A percentile compares a stretch with the other conserved stretches of the same genome.
Evolutionary conservation across 2,329 filamentous ascomycete species (phyloP).

Genomic region (Colletotrichum simmondsii): DNA sequence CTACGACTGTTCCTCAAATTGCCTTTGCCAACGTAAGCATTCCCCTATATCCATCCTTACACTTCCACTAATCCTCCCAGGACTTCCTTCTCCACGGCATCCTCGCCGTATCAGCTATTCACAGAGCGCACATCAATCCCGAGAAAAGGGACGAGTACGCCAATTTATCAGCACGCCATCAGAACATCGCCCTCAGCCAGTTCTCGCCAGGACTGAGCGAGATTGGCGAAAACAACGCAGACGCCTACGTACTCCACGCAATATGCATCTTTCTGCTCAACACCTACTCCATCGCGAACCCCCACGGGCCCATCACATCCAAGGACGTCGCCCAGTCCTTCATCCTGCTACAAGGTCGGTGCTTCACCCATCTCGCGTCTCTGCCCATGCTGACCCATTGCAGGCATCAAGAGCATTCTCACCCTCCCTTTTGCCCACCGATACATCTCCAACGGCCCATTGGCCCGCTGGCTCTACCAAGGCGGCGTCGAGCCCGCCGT

Average conservation of each 20-base stretch:
- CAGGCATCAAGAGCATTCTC: conserved; percentile 35
- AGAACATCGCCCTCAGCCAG: conserved; percentile 32
- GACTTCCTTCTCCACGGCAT: conserved; percentile 37
- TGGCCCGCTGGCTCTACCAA: conserved; percentile 31
- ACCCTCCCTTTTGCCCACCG: conserved; percentile 20
- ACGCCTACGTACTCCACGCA: conserved; percentile 37
- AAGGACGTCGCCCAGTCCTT: conserved; percentile 36
- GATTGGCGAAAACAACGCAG: conserved; percentile 35
- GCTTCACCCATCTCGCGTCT: too few species aligned
- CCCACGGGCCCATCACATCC: conserved; percentile 12
- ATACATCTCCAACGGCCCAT: conserved; percentile 23
- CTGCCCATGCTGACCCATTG: not conserved
- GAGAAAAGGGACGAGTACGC: conserved; percentile 28
- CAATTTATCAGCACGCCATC: conserved; percentile 34
- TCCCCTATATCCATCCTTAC: too few species aligned
- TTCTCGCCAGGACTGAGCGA: conserved; percentile 34
- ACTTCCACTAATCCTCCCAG: conserved; percentile 6
- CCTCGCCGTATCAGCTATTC: conserved; percentile 35
- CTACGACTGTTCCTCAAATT: conserved; percentile 24
- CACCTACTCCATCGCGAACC: conserved; percentile 34
- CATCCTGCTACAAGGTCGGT: conserved; percentile 33
- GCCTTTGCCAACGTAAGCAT: conserved; percentile 17
- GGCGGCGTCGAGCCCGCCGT: conserved; percentile 20
- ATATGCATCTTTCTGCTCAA: conserved; percentile 37
- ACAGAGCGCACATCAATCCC: conserved; percentile 33